phyloP scores from a whole-genome alignment of 192 early-diverging fungal species.

The Coemansia sp. region DNA sequence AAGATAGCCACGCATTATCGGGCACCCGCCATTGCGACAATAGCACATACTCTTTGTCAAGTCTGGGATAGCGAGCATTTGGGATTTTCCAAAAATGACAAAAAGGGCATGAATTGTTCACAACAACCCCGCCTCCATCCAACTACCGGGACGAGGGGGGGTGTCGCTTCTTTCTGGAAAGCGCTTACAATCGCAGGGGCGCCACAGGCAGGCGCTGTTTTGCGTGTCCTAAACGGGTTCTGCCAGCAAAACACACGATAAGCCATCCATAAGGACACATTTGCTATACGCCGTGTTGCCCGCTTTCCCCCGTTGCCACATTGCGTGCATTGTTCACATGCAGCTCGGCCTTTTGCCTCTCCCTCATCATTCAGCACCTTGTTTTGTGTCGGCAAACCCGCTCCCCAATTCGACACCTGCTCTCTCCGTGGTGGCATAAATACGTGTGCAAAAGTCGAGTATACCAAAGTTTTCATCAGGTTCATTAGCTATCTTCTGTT shows the following conservation, averaged over 20 bases:
- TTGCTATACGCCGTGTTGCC: not conserved
- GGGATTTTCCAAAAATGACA: too few relatives aligned
- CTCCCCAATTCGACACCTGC: not conserved
- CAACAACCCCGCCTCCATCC: too few relatives aligned
- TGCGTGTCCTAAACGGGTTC: too few relatives aligned
- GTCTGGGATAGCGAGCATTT: too few relatives aligned
- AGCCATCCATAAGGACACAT: too few relatives aligned
- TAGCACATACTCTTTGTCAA: too few relatives aligned
- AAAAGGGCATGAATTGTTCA: too few relatives aligned
- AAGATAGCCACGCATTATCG: not conserved
- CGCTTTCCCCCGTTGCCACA: slow-evolving; percentile 1
- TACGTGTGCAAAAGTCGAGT: not conserved
- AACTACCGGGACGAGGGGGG: too few relatives aligned
- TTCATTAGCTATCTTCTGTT: not conserved
- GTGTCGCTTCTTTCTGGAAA: too few relatives aligned
- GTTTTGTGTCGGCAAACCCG: not conserved
- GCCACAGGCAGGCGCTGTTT: too few relatives aligned
- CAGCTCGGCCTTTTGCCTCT: slow-evolving; percentile 5
- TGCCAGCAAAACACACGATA: too few relatives aligned
- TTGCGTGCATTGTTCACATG: slow-evolving; percentile 2
- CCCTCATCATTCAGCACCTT: not conserved
- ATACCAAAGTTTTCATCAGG: not conserved
- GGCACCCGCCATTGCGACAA: not conserved
- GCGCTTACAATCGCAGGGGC: too few relatives aligned
- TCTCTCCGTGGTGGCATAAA: not conserved